Evolutionary conservation across 2,329 filamentous ascomycete genomes (phyloP), one percentile per base, ranked within the genome.

Genomic region (Leptosphaerulina australis): DNA sequence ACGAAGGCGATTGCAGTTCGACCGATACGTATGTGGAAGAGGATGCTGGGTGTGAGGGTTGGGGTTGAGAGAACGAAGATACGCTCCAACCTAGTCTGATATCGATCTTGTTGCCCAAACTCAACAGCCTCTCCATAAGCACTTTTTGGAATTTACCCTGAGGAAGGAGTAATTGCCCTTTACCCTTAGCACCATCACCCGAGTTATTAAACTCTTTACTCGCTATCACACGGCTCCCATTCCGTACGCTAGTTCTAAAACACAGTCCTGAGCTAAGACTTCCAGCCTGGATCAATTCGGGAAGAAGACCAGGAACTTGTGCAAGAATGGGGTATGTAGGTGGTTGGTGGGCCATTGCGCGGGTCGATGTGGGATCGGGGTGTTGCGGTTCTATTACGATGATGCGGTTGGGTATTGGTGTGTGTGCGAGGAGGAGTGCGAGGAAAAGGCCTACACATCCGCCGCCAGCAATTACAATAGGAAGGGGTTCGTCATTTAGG

Each of bases 301-400:
- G 62, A 14, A 75, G 59, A 2, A 77, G 53, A 2, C 68, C 73
- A 7, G 72, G 52, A 2, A 64, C 69, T 15, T 66, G 61, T 0
- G 67, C 62, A 47, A 77, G 68, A 10, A 75, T 69, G 0, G 72
- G 70, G 29, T 75, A 73, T 0, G 74, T 69, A 2, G 70, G 67
- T 7, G 74, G 73, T 50, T 75, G 70, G 49, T 77, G 75, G 3
- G 75, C 73, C 52, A 75, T 75, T 46, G 75, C 75, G 37, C 74
- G 69, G 11, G 75, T 74, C 5, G 70, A 69, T 5, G 63, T 52
- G 4, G 56, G 55, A 20, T 66, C 62, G 0, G 67, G 64, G 14
- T 41, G 22, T 7, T 50, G 25, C 11, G 65, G 63, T 21, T 71
- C 68, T 48, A 70, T 44, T 39, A 71, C 70, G 34, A 77, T 55